phyloP scores from a whole-genome alignment of 306 rosid genomes.

The barrel medic (Medicago truncatula) region DNA sequence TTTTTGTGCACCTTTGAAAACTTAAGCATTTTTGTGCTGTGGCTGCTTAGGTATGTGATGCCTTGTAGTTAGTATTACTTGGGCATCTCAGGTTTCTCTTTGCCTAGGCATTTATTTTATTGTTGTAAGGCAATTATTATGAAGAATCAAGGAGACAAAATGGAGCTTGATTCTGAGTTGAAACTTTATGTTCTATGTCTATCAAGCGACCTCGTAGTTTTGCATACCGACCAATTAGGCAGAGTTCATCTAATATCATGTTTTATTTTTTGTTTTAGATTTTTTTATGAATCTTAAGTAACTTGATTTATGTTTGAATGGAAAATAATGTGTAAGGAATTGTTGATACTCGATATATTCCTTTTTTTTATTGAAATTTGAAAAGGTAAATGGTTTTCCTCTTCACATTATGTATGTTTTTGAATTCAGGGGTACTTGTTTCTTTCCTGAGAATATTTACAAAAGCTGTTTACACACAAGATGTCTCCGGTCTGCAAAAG shows the following conservation, averaged over 20 bases:
- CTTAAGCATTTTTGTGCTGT: not conserved
- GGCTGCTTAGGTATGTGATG: not conserved
- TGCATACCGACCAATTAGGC: not conserved
- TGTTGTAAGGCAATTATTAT: not conserved
- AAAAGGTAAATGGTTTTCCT: not conserved
- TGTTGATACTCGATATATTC: slow-evolving; percentile 17
- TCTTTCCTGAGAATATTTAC: slow-evolving; percentile 76
- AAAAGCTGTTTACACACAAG: slow-evolving; percentile 81
- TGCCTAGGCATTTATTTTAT: not conserved
- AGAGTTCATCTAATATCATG: not conserved
- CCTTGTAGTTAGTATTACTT: not conserved
- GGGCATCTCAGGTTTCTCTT: not conserved
- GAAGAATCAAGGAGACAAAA: not conserved
- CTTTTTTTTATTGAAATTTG: slow-evolving; percentile 21
- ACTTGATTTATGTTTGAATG: not conserved
- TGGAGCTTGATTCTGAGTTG: slow-evolving; percentile 22
- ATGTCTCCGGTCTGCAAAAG: slow-evolving; percentile 65
- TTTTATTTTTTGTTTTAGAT: not conserved
- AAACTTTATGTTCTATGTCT: not conserved
- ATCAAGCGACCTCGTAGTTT: not conserved
- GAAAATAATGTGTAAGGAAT: slow-evolving; percentile 10
- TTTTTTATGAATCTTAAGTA: not conserved
- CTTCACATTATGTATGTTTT: slow-evolving; percentile 23
- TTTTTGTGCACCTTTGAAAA: no score
- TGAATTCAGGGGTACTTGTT: slow-evolving; percentile 73